These are phyloP conservation scores for Plasmodium chabaudi DNA, from an alignment of 169 alveolate species.

Conservation along the genomic window DNA sequence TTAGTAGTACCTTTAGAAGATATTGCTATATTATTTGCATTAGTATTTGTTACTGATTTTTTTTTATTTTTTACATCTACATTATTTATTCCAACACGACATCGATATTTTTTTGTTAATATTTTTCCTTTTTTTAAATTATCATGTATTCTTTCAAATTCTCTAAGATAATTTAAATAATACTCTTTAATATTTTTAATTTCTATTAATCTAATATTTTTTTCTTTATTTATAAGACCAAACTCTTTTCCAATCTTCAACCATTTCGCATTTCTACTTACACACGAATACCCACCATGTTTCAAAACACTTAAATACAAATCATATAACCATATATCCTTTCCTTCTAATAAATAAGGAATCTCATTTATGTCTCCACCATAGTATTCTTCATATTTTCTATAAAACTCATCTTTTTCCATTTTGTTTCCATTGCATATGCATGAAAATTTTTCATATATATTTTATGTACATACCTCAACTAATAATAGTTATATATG, in stretches of 20 bases:
- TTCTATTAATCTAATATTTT: slow-evolving; percentile 53
- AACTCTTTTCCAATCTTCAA: slow-evolving; percentile 71
- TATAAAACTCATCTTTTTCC: slow-evolving; percentile 61
- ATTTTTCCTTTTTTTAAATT: slow-evolving; percentile 64
- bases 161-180: slow-evolving; percentile 69
- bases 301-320: slow-evolving; percentile 51
- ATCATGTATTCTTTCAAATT: slow-evolving; percentile 74
- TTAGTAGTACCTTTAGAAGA: not conserved
- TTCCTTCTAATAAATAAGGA: slow-evolving; percentile 21
- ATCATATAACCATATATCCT: slow-evolving; percentile 53
- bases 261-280: slow-evolving; percentile 74
- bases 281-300: slow-evolving; percentile 76
- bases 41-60: slow-evolving; percentile 2
- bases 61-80: slow-evolving; percentile 25
- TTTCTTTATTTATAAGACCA: slow-evolving; percentile 66
- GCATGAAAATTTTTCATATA: not conserved
- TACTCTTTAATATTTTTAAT: slow-evolving; percentile 47
- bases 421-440: not conserved
- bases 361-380: slow-evolving; percentile 24
- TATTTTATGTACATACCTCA: not conserved
- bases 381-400: slow-evolving; percentile 59
- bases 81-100: not conserved
- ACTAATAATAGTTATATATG: too few species aligned
- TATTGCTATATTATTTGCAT: not conserved
- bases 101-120: slow-evolving; percentile 34